A percentile compares a stretch with the other conserved stretches of the same genome.
Conservation (phyloP, 2,329 filamentous ascomycete species). For the Aureobasidium uvarum region DNA sequence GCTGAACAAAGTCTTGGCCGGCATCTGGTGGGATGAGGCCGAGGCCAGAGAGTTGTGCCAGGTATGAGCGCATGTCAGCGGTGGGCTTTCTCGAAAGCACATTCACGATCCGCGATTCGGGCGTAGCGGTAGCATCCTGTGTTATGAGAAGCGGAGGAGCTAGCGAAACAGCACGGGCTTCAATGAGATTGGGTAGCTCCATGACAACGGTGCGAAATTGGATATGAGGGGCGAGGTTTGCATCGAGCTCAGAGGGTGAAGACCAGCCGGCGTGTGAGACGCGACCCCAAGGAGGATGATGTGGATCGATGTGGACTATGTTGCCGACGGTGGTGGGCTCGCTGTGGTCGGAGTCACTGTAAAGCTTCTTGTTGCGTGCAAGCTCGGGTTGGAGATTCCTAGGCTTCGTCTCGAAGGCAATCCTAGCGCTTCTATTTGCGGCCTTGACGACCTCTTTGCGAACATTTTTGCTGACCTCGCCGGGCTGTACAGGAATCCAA, state of each 20-base stretch:
- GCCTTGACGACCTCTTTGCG: constrained; percentile 71
- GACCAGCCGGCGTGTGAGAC: constrained; percentile 88
- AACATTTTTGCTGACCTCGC: constrained; percentile 73
- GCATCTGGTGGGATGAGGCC: constrained; percentile 59
- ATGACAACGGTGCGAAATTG: constrained; percentile 77
- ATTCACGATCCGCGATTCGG: constrained; percentile 66
- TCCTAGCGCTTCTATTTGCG: constrained; percentile 71
- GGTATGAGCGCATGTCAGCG: constrained; percentile 77
- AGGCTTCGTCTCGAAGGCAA: constrained; percentile 76
- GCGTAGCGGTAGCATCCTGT: constrained; percentile 42
- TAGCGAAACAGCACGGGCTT: constrained; percentile 87
- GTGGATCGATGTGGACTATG: constrained; percentile 26
- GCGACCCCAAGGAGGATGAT: constrained; percentile 68
- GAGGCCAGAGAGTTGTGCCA: constrained; percentile 66
- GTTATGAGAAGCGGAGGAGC: constrained; percentile 53
- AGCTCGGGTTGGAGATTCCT: constrained; percentile 54
- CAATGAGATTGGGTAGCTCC: constrained; percentile 85
- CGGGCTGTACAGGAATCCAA: constrained; percentile 82
- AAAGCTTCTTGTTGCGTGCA: not conserved
- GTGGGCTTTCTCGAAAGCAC: constrained; percentile 67
- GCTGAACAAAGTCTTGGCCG: constrained; percentile 61
- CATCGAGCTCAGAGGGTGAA: constrained; percentile 60
- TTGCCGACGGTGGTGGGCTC: constrained; percentile 34
- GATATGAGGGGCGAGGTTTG: constrained; percentile 71
- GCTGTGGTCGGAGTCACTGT: not conserved